Evolutionary conservation across 257 asterid genomes (phyloP), one percentile per base, ranked within the genome.

Genomic region (Scutellaria barbata): DNA sequence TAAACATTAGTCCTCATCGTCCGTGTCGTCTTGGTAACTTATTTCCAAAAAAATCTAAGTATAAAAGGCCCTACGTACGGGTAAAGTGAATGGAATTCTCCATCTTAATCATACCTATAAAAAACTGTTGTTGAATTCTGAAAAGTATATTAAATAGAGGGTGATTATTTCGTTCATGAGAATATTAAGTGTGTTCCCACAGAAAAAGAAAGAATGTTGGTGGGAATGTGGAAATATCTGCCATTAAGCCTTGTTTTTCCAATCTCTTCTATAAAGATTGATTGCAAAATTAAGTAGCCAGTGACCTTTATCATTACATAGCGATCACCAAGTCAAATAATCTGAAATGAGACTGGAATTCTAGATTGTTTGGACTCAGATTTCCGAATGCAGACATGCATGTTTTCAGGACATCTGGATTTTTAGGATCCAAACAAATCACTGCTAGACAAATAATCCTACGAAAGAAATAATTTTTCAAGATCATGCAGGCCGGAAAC

Each of bases 261-360:
- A 41, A 30, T 8, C 25, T 30, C 33, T 8, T 65, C 6, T 2
- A 48, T 10, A 30, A 12, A 11, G 54, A 20, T 60, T 12, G 59
- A 47, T 70, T 11, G 25, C 13, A 20, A 5, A 47, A 30, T 30
- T 3, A 30, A 2, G 35, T 30, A 30, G 35, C 5, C 39, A 18
- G 63, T 61, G 69, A 43, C 1, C 46, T 25, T 20, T 60, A 69
- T 68, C 61, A 65, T 64, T 57, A 71, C 74, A 65, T 5, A 39
- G 52, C 46, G 25, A 22, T 41, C 10, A 17, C 17, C 18, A 55
- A 68, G 82, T 74, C 79, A 79, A 79, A 74, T 57, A 22, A 69
- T 69, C 47, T 68, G 68, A 77, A 77, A 18, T 45, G 57, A 48
- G 43, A 54, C 47, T 54, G 63, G 17, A 50, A 60, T 72, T 60